Base-by-base conservation (phyloP, 106 monocot genomes). In the Vanilla planifolia region DNA sequence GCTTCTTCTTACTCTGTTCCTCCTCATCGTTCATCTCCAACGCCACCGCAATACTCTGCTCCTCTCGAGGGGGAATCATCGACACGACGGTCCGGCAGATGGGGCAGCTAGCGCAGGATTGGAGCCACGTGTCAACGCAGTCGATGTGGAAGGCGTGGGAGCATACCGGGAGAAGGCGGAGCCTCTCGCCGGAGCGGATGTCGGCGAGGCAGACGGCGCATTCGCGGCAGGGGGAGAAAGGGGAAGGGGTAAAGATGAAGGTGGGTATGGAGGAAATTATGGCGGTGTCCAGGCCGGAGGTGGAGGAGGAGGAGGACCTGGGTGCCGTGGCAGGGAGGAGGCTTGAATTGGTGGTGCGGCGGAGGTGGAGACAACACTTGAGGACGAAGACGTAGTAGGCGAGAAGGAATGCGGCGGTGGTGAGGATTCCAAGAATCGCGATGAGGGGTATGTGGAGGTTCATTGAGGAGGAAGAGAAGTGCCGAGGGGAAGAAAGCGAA, bases 301-400 rank as follows among this genome's bases (percentile, higher is more conserved):
- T 2, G n/a, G n/a, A n/a, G n/a, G n/a, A n/a, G 23, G 46, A 48
- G n/a, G 25, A 22, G n/a, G 70, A 48, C 41, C 48, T 60, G 34
- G 65, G 64, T n/a, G n/a, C n/a, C n/a, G n/a, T n/a, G n/a, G n/a
- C n/a, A 60, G 59, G 15, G 32, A 51, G 51, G 30, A 53, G 27
- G 20, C 20, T 16, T 22, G 64, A 0, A 16, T 47, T 22, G 19
- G 27, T 30, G 2, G 45, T 5, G 37, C 16, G 57, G 43, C 53
- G 77, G 59, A 60, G 35, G 55, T 59, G 46, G 14, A 34, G 42
- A 66, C 59, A 72, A 60, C 71, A 77, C 33, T 67, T 71, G 61
- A 62, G 61, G 20, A 77, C 67, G 47, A 77, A 72, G 60, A 72
- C 13, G 39, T 77, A 77, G 71, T 77, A 77, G 67, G 34, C 43